Conservation (phyloP, 2,329 filamentous ascomycete genomes). For the Ilyonectria destructans region DNA sequence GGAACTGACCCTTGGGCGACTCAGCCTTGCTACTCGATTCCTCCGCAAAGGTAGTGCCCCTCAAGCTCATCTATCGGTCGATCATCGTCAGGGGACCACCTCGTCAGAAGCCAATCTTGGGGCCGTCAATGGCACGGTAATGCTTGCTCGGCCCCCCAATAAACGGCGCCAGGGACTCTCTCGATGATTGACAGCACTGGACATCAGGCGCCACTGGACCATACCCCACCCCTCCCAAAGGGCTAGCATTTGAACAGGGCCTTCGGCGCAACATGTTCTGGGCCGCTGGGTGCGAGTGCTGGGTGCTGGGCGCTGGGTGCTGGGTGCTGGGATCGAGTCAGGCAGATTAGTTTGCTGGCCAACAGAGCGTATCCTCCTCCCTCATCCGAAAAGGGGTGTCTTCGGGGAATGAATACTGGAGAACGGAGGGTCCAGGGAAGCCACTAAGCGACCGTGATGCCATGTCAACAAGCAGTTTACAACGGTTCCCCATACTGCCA, state of each 20-base stretch:
- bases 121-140: slow-evolving; percentile 14
- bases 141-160: slow-evolving; percentile 2
- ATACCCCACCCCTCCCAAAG: slow-evolving; percentile 19
- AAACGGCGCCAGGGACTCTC: slow-evolving; percentile 11
- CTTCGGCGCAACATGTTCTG: slow-evolving; percentile 13
- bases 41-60: slow-evolving; percentile 36
- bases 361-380: background rate
- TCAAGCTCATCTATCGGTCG: slow-evolving; percentile 45
- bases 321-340: slow-evolving; percentile 11
- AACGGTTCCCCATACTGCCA: slow-evolving; percentile 2
- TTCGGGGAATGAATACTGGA: slow-evolving; percentile 11
- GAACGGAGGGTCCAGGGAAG: slow-evolving; percentile 8
- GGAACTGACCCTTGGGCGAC: background rate
- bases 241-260: slow-evolving; percentile 16
- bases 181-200: slow-evolving; percentile 29
- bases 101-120: slow-evolving; percentile 47
- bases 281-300: background rate
- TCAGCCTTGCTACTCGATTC: slow-evolving; percentile 31
- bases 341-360: slow-evolving; percentile 5
- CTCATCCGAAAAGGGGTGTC: slow-evolving; percentile 6
- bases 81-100: slow-evolving; percentile 43
- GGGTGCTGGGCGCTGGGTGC: background rate
- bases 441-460: slow-evolving; percentile 3
- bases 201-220: slow-evolving; percentile 27
- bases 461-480: background rate